Conservation (phyloP, 257 asterid species). For the Scutellaria baicalensis region DNA sequence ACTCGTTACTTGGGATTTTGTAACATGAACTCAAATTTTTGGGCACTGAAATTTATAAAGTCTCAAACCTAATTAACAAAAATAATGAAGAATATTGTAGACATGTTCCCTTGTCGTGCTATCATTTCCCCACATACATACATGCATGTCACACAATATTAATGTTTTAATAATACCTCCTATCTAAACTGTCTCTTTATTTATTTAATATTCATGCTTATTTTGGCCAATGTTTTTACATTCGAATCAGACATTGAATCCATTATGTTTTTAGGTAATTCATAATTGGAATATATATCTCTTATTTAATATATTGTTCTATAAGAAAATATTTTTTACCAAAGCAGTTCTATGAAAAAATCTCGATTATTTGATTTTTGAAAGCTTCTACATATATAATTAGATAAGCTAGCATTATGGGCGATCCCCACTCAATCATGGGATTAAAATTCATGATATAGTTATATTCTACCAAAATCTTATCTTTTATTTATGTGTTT, state of each 20-base stretch:
- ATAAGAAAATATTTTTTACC: too few relatives aligned
- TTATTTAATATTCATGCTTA: not conserved
- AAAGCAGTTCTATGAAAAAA: too few relatives aligned
- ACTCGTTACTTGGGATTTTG: not conserved
- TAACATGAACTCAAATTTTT: conserved; percentile 9
- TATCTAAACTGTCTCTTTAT: not conserved
- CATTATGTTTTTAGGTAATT: not conserved
- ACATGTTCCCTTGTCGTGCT: conserved; percentile 26
- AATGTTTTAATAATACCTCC: not conserved
- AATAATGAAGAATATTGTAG: not conserved
- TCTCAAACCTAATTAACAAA: not conserved
- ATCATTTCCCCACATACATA: conserved; percentile 12
- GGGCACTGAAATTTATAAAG: not conserved
- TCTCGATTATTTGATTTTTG: not conserved
- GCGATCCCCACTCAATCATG: too few relatives aligned
- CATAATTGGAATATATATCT: too few relatives aligned
- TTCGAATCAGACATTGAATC: not conserved
- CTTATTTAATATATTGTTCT: too few relatives aligned
- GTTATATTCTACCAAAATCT: too few relatives aligned
- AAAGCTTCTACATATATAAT: too few relatives aligned
- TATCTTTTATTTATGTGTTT: not conserved
- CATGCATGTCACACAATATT: conserved; percentile 3
- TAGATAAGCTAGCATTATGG: too few relatives aligned
- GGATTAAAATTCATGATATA: too few relatives aligned
- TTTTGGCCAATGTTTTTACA: not conserved